These are phyloP conservation scores for Hemisphaericaspora xylanilytica DNA, from an alignment of 1,139 yeast genomes.

Conservation along the genomic window DNA sequence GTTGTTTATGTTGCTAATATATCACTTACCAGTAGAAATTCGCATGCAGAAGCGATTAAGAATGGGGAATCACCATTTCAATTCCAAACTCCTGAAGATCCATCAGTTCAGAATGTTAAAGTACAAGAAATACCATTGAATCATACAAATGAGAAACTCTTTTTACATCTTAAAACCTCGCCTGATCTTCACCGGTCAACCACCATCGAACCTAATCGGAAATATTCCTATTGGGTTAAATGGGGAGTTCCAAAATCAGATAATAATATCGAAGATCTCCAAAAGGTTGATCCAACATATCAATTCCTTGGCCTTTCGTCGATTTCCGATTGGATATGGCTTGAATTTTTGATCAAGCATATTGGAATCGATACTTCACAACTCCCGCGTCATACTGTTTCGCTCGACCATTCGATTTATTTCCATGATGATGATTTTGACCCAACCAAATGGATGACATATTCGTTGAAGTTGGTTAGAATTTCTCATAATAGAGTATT, in stretches of 20 bases:
- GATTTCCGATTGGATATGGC: slow-evolving; percentile 45
- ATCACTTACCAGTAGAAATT: slow-evolving; percentile 43
- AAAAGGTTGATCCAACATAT: slow-evolving; percentile 20
- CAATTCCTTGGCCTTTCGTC: slow-evolving; percentile 61
- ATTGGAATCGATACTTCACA: slow-evolving; percentile 2
- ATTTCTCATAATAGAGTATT: slow-evolving; percentile 40
- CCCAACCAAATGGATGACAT: slow-evolving; percentile 40
- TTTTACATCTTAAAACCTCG: slow-evolving; percentile 6
- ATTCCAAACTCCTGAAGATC: slow-evolving; percentile 35
- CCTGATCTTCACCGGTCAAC: not conserved
- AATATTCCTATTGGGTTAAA: slow-evolving; percentile 40
- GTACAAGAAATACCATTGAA: not conserved
- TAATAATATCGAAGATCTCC: slow-evolving; percentile 11
- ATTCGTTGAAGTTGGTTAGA: slow-evolving; percentile 34
- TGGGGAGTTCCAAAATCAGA: slow-evolving; percentile 27
- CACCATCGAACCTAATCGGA: slow-evolving; percentile 16
- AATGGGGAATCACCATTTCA: slow-evolving; percentile 33
- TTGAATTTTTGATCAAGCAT: slow-evolving; percentile 1
- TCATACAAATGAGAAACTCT: slow-evolving; percentile 6
- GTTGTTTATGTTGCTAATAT: slow-evolving; percentile 53
- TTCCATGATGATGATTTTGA: slow-evolving; percentile 45
- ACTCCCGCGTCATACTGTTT: slow-evolving; percentile 23
- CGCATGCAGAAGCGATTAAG: slow-evolving; percentile 18
- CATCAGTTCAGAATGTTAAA: slow-evolving; percentile 17
- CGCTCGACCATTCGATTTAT: slow-evolving; percentile 42